These are phyloP conservation scores for Xylaria sp. DNA, from an alignment of 2,329 filamentous ascomycete genomes.

Conservation along the genomic window DNA sequence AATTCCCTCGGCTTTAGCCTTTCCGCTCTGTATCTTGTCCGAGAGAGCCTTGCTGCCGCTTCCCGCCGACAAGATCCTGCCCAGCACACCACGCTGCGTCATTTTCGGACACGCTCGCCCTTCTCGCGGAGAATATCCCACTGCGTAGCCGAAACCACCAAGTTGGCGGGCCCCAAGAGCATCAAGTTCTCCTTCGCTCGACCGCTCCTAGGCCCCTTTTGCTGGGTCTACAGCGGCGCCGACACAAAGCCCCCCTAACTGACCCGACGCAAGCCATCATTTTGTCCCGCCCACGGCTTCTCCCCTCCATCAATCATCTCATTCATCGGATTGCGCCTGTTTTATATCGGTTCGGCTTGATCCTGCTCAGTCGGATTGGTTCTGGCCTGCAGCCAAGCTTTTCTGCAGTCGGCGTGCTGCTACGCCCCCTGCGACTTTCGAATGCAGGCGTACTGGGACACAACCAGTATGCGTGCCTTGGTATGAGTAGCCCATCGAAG, in stretches of 20 bases:
- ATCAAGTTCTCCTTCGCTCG: conserved; percentile 68
- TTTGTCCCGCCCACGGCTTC: conserved; percentile 30
- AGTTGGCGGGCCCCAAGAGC: conserved; percentile 84
- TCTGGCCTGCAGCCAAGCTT: conserved; percentile 11
- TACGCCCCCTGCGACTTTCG: conserved; percentile 32
- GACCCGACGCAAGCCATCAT: conserved; percentile 32
- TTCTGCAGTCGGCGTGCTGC: conserved; percentile 36
- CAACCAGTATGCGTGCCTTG: conserved; percentile 33
- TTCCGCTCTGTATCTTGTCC: not conserved
- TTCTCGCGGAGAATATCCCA: conserved; percentile 28
- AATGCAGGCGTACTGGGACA: conserved; percentile 26
- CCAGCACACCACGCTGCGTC: conserved; percentile 16
- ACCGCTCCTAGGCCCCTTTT: conserved; percentile 86
- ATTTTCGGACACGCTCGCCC: conserved; percentile 25
- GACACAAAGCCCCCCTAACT: conserved; percentile 98
- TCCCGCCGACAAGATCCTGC: not conserved
- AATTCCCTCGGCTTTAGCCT: not conserved
- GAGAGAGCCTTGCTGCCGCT: not conserved
- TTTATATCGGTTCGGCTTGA: conserved; percentile 11
- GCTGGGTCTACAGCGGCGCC: conserved; percentile 93
- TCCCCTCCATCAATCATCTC: not conserved
- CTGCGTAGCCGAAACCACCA: conserved; percentile 54
- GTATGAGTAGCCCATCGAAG: conserved; percentile 31
- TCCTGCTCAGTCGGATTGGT: conserved; percentile 14
- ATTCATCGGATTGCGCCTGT: not conserved